Evolutionary conservation across 805 yeast species (phyloP), one percentile per base, ranked within the genome.

Genomic region (Torulaspora franciscae): DNA sequence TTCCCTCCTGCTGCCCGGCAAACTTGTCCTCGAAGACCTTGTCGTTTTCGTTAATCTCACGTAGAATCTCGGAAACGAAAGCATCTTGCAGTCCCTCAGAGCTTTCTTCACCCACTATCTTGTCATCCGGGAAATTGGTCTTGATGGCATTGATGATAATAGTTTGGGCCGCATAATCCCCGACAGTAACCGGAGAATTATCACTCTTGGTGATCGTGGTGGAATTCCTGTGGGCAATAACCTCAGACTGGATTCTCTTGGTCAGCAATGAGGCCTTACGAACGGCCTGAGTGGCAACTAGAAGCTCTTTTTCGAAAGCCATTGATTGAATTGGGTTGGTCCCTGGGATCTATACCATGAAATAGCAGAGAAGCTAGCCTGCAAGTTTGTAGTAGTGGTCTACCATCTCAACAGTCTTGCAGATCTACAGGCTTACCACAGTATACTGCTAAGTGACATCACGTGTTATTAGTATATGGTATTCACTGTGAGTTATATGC

Each of bases 141-240:
- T 77, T 74, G 46, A 93, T 77, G 2, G 96, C 90, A 46, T 87
- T 79, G 65, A 89, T 91, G 46, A 93, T 81, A 36, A 91, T 78
- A 0, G 96, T 96, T 61, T 93, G 99, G 0, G 97, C 90, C 3
- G 95, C 96, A 61, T 85, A 93, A 64, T 93, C 99, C 13, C 98
- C 99, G 45, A 86, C 72, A 1, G 99, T 93, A 11, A 93, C 99
- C 1, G 99, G 99, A 1, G 96, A 87, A 50, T 81, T 79, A 64
- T 91, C 99, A 32, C 77, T 75, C 62, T 93, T 93, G 48, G 88
- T 82, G 45, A 88, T 76, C 37, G 86, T 85, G 50, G 68, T 72
- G 47, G 66, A 65, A 50, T 58, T 76, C 61, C 61, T 68, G 54
- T 58, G 72, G 54, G 70, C 75, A 55, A 63, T 75, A 55, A 74